Base-by-base conservation (phyloP, 345 rosid species). In the Gossypium longicalyx region DNA sequence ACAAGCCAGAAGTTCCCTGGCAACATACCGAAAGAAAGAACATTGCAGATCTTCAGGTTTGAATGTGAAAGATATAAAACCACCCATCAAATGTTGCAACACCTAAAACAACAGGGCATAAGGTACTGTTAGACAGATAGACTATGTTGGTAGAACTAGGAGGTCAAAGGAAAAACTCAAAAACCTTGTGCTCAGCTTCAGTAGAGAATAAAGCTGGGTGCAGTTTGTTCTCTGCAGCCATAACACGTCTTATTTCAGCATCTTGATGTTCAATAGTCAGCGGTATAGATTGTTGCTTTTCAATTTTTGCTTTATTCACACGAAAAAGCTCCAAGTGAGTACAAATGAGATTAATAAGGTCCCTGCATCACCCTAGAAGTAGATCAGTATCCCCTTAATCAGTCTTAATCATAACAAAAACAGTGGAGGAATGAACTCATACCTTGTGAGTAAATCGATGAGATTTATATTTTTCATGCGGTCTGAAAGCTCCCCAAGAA, bases 141-240 rank as follows among this genome's bases (percentile, higher is more conserved):
- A 19, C 29, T 45, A 9, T 20, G 22, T 66, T 51, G 11, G 27
- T 29, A 65, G 41, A 74, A 65, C 15, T 52, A 12, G 59, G 13
- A 27, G 29, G 74, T 23, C 74, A 76, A 74, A 77, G 34, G 73
- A 78, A 34, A 71, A 77, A 45, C 38, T 62, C 72, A 58, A 59
- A 45, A 76, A 95, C 99, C 99, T 90, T 93, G 80, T 95, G 98
- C 87, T 93, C 99, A 25, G 97, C 93, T 76, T 89, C 94, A 77
- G 89, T 77, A 72, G 97, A 95, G 84, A 90, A 95, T 73, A 95
- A 82, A 76, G 98, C 99, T 70, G 99, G 99, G 79, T 91, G 99
- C 84, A 95, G 87, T 86, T 89, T 93, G 83, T 89, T 85, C 79
- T 91, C 91, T 4, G 80, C 56, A 72, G 97, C 93, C 85, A 95